Evolutionary conservation across 2,329 filamentous ascomycete genomes (phyloP).

Genomic region (Purpureocillium takamizusanense): DNA sequence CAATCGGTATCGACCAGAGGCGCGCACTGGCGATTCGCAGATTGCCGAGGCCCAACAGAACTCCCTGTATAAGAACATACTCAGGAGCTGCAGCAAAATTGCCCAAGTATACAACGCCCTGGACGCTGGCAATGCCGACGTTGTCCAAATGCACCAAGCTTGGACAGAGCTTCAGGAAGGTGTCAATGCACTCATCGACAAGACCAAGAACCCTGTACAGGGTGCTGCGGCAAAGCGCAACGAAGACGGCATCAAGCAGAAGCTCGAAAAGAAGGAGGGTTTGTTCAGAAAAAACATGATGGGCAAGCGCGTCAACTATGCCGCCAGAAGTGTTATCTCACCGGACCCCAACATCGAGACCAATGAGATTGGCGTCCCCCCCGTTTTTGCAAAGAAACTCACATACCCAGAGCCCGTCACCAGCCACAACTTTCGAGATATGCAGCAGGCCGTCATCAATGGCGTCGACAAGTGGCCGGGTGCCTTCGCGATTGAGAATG

Average conservation of each 20-base stretch:
- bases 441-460: conserved; percentile 94
- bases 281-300: conserved; percentile 99
- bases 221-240: conserved; percentile 69
- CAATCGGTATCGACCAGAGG: conserved; percentile 84
- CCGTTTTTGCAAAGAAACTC: conserved; percentile 93
- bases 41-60: conserved; percentile 88
- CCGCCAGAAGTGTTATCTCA: conserved; percentile 93
- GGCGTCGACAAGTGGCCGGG: conserved; percentile 91
- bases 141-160: conserved; percentile 69
- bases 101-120: conserved; percentile 55
- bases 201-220: conserved; percentile 74
- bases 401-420: conserved; percentile 97
- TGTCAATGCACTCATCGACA: conserved; percentile 89
- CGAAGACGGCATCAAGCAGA: conserved; percentile 94
- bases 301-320: conserved; percentile 99
- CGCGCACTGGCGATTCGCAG: conserved; percentile 67
- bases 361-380: conserved; percentile 95
- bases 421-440: conserved; percentile 90
- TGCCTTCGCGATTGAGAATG: conserved; percentile 88
- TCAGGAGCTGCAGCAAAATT: conserved; percentile 66
- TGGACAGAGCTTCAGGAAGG: conserved; percentile 79
- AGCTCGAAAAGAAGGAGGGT: conserved; percentile 96
- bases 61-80: conserved; percentile 73
- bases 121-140: conserved; percentile 32
- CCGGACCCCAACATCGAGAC: conserved; percentile 98